Evolutionary conservation across 495 filamentous ascomycete genomes (phyloP).

Genomic region (Tuber melanosporum): DNA sequence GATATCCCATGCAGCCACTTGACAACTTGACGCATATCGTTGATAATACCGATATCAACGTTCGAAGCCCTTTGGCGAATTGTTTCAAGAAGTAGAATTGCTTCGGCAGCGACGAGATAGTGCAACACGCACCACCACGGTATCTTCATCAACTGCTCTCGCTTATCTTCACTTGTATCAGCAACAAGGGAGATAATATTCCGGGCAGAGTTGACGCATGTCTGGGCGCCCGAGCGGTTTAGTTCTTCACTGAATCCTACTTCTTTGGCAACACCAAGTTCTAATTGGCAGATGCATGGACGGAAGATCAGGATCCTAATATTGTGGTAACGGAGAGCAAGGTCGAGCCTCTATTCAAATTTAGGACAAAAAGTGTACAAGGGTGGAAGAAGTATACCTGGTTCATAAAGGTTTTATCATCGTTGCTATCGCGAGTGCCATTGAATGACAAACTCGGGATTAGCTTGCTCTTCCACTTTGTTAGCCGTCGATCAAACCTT

Average conservation of each 20-base stretch:
- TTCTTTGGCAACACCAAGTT: constrained; percentile 13
- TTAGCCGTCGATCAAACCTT: neutral
- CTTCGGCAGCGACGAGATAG: constrained; percentile 56
- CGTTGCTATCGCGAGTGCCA: neutral
- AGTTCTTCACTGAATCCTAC: constrained; percentile 12
- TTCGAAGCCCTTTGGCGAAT: constrained; percentile 5
- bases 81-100: constrained; percentile 54
- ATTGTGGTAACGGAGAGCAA: constrained; percentile 34
- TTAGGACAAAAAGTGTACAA: neutral
- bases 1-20: neutral
- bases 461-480: constrained; percentile 15
- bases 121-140: constrained; percentile 61
- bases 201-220: constrained; percentile 22
- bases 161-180: neutral
- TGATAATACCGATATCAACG: neutral
- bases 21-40: neutral
- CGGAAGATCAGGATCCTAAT: constrained; percentile 28
- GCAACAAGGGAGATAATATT: constrained; percentile 26
- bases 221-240: constrained; percentile 8
- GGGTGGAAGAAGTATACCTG: neutral
- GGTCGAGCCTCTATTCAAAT: constrained; percentile 24
- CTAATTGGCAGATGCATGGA: constrained; percentile 16
- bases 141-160: constrained; percentile 1
- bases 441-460: neutral
- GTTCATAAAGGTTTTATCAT: neutral